Conservation (phyloP, 2,329 filamentous ascomycete species). For the Pseudogymnoascus verrucosus region DNA sequence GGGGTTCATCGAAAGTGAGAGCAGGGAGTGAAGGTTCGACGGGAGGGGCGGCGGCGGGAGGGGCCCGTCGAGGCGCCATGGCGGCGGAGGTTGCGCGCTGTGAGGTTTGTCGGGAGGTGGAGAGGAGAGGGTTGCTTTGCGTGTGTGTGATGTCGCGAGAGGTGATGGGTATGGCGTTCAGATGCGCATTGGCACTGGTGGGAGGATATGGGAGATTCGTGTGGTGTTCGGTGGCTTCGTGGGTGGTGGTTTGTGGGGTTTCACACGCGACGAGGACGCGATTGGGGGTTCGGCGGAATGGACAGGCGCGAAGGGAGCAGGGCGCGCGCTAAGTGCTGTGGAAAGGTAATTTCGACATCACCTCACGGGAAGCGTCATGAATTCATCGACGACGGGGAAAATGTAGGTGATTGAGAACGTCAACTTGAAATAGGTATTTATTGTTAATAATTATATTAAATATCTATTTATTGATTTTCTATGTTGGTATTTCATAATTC, state of each 20-base stretch:
- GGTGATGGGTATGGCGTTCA: neutral
- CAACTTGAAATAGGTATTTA: neutral
- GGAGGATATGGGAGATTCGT: neutral
- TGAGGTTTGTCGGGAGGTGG: neutral
- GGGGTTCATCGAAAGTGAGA: slow-evolving; percentile 74
- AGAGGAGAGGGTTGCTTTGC: neutral
- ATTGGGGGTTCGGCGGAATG: neutral
- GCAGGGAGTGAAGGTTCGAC: slow-evolving; percentile 30
- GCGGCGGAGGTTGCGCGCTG: neutral
- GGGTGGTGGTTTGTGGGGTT: neutral
- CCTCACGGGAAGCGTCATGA: neutral
- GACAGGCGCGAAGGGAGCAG: neutral
- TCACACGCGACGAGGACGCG: neutral
- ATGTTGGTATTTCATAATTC: neutral
- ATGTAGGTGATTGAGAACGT: neutral
- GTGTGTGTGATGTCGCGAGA: neutral
- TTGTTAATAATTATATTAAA: neutral
- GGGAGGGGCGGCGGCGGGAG: slow-evolving; percentile 20
- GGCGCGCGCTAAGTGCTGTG: neutral
- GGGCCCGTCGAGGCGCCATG: slow-evolving; percentile 29
- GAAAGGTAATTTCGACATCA: neutral
- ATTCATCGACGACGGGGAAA: neutral
- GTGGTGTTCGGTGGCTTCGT: neutral
- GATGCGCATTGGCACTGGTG: neutral
- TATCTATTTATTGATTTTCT: neutral